Base-by-base conservation (phyloP, 805 yeast genomes). In the Candida ascalaphidarum region DNA sequence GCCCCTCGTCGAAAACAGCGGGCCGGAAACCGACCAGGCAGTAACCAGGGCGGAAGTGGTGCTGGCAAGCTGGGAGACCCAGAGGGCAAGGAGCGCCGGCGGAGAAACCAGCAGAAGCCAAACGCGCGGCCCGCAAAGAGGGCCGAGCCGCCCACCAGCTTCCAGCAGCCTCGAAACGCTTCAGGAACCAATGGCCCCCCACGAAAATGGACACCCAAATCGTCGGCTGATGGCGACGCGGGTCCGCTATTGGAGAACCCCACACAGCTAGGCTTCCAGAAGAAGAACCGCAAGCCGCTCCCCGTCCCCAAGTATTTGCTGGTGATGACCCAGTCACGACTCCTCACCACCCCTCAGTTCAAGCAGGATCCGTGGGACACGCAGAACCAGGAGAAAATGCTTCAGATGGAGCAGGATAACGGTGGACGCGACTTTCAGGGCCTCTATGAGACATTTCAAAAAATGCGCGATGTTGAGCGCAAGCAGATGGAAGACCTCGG, bases 401-500 rank as follows among this genome's bases (percentile, higher is more conserved):
- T 52, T 2, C 47, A 55, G 11, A 48, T 78, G 46, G 89, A 79
- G 40, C 37, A 43, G 4, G 48, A 46, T 9, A 51, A 48, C 24
- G 48, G 40, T 9, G 63, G 72, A 1, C 59, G 63, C 3, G 94
- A 85, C 46, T 58, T 71, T 11, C 85, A 83, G 34, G 71, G 80
- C 2, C 52, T 85, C 7, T 85, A 81, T 50, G 94, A 83, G 40
- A 74, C 75, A 25, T 69, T 84, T 31, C 88, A 78, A 43, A 67
- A 59, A 28, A 66, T 82, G 74, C 66, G 95, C 32, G 86, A 79
- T 11, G 50, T 48, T 5, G 97, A 88, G 54, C 63, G 97, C 33
- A 55, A 56, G 23, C 65, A 73, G 31, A 86, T 88, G 95, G 95
- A 86, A 44, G 53, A 61, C 1, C 56, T 74, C 32, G 94, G 94